These are phyloP conservation scores for Kwoniella sp. DNA, from an alignment of 768 basidiomycete species.

Conservation along the genomic window DNA sequence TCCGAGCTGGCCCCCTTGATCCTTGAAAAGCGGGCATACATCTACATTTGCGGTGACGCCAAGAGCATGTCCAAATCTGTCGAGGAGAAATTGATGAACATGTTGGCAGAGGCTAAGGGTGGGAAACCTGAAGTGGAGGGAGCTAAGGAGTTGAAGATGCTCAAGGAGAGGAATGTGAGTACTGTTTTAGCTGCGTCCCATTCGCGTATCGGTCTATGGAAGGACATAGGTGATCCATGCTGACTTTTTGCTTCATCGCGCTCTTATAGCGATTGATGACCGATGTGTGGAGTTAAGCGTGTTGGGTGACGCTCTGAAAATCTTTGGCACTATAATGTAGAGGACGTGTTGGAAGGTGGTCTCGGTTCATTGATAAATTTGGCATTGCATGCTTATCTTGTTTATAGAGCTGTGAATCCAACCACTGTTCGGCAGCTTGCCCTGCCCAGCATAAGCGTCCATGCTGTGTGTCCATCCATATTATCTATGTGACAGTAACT, in stretches of 20 bases:
- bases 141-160: conserved; percentile 82
- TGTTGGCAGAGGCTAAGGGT: conserved; percentile 88
- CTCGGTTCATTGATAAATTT: background rate
- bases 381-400: conserved; percentile 14
- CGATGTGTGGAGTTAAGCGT: conserved; percentile 41
- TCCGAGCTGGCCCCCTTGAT: conserved; percentile 83
- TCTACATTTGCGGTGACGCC: conserved; percentile 96
- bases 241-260: conserved; percentile 1
- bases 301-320: too few species aligned
- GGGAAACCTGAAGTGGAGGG: conserved; percentile 86
- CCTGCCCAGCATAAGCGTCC: too few species aligned
- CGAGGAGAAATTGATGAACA: conserved; percentile 75
- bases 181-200: too few species aligned
- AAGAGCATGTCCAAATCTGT: conserved; percentile 95
- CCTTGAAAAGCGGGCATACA: conserved; percentile 91
- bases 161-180: conserved; percentile 72
- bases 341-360: background rate
- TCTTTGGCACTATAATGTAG: too few species aligned
- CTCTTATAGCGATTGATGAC: conserved; percentile 35
- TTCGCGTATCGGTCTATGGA: background rate
- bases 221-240: conserved; percentile 4
- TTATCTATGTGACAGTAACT: too few species aligned
- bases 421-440: background rate
- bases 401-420: background rate
- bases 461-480: too few species aligned